phyloP scores from a whole-genome alignment of 345 rosid genomes.

The Acer campestre region DNA sequence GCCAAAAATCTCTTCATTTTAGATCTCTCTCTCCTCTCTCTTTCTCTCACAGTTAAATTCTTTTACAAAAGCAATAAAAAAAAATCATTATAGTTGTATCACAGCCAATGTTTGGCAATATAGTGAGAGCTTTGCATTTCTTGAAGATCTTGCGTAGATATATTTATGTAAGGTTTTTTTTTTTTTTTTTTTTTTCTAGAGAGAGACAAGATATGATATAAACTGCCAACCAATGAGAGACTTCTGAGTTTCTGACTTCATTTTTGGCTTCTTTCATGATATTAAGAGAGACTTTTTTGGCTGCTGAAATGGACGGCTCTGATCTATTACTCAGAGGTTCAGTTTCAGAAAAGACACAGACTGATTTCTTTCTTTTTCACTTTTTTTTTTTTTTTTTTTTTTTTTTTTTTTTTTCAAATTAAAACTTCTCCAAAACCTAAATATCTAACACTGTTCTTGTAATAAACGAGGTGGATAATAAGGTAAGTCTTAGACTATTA shows the following conservation, averaged over 20 bases:
- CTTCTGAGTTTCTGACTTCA: conserved; percentile 22
- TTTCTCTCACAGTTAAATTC: conserved; percentile 22
- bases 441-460: conserved; percentile 1
- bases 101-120: conserved; percentile 32
- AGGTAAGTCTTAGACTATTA: conserved; percentile 31
- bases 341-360: conserved; percentile 20
- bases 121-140: conserved; percentile 24
- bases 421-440: not conserved
- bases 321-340: conserved; percentile 41
- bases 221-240: conserved; percentile 46
- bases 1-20: conserved; percentile 7
- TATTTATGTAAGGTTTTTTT: conserved; percentile 33
- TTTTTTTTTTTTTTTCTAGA: conserved; percentile 8
- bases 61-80: not conserved
- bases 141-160: conserved; percentile 55
- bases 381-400: not conserved
- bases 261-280: conserved; percentile 38
- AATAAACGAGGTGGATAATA: conserved; percentile 46
- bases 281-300: conserved; percentile 30
- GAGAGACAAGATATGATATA: conserved; percentile 40
- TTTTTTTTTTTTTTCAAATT: no score
- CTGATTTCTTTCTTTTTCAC: conserved; percentile 4
- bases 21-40: conserved; percentile 32
- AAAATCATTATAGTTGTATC: conserved; percentile 28
- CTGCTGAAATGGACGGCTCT: conserved; percentile 54